Evolutionary conservation across 208 protist species (phyloP), one percentile per base, ranked within the genome.

Genomic region (Trypanosoma theileri): DNA sequence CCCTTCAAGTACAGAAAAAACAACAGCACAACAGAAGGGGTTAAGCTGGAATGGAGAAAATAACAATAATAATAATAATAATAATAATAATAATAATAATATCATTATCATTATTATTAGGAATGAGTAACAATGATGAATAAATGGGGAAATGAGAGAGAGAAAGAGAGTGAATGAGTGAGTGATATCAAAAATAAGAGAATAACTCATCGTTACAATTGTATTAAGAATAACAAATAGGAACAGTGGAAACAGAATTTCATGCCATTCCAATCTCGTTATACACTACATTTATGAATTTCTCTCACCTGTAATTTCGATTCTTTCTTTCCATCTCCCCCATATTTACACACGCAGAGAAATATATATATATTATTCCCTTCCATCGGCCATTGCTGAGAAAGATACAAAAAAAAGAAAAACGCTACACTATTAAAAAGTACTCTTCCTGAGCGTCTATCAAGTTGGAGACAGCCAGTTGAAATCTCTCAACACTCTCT

Each of bases 401-500:
- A 35, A 35, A 35, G 28, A 35, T 35, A 8, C 28, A 48, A 48
- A 48, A 48, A 48, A 48, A 48, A 48, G 12, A 48, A 11, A 48
- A 48, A 48, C 44, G 10, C 9, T 75, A 75, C 42, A 69, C 54
- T 53, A 75, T 65, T 17, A 78, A 65, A 69, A 96, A 96, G 65
- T 72, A 86, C 40, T 77, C 64, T 60, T 96, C 91, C 55, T 96
- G 85, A 26, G 69, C 69, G 35, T 93, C 88, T 13, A 96, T 74
- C 53, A 96, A 58, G 53, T 94, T 86, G 0, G 91, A 81, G 54
- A 94, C 91, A 7, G 79, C 76, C 12, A 88, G 69, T 69, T 96
- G 81, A 65, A 96, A 96, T 35, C 77, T 77, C 21, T 85, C 88
- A 46, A 94, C 59, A 35, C 75, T 68, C 26, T 78, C 74, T 67